Base-by-base conservation (phyloP, 176 grass and related monocot genomes). In the Cenchrus purpureus region DNA sequence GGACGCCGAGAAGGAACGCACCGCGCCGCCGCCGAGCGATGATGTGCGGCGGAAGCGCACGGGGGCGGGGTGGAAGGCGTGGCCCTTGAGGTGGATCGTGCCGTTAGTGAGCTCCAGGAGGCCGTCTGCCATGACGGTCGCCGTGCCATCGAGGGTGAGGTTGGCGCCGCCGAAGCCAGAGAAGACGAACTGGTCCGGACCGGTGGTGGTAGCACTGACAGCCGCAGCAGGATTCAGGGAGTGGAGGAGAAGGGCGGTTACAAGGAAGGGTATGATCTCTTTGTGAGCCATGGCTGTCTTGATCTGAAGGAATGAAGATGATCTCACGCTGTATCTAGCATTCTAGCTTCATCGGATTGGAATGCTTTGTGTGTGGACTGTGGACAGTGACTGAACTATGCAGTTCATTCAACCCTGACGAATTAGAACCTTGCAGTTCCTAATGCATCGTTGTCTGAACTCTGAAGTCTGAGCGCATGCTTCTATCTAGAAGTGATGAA, bases 111-210 rank as follows among this genome's bases (percentile, higher is more conserved):
- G 43, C 32, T 76, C 57, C 15, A 88, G 73, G n/a, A 88, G 73
- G 10, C 86, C 86, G 20, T 7, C 46, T 14, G 63, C 13, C 10
- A 63, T 83, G 53, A 83, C 34, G 13, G 73, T 48, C 1, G 80
- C 65, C 10, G 75, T 25, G 74, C 86, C 86, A 8, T 88, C 86
- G 1, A 83, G 65, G 22, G 73, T 88, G 73, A 88, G 86, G 65
- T 83, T 82, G 54, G 79, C 56, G 31, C 79, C 80, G 20, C 28
- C 5, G 28, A 65, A 65, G 28, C 62, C 57, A 10, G 57, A 60
- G 57, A 60, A 60, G 7, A 60, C 57, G 15, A 60, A 60, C 20
- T 60, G 57, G 20, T 60, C 57, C 8, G 10, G 19, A 7, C 15
- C 8, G 57, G 8, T 15, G 57, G 2, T 16, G 0, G 65, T 15